Conservation (phyloP, 371 early-diverging fungal species). For the Mortierella sp. region DNA sequence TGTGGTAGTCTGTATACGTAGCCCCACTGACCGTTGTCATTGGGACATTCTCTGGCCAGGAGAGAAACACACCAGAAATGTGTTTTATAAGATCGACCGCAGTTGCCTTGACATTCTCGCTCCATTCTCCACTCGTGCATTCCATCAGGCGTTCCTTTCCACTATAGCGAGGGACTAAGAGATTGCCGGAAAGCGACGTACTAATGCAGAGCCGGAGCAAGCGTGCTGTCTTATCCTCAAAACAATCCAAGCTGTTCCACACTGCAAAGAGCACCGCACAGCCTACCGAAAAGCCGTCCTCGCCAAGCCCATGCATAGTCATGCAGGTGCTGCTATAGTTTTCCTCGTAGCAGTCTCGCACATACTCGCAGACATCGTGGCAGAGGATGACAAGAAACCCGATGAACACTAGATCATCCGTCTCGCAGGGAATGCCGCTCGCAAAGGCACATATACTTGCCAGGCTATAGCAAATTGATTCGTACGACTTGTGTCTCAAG, state of each 20-base stretch:
- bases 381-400: conserved; percentile 7
- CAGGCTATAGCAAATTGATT: not conserved
- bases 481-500: conserved; percentile 14
- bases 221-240: not conserved
- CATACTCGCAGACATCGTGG: conserved; percentile 14
- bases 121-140: conserved; percentile 15
- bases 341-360: conserved; percentile 18
- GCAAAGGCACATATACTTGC: conserved; percentile 10
- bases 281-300: conserved; percentile 15
- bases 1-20: conserved; percentile 12
- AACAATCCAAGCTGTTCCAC: conserved; percentile 18
- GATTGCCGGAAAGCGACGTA: conserved; percentile 13
- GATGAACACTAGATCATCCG: not conserved
- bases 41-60: conserved; percentile 17
- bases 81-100: conserved; percentile 14
- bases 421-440: not conserved
- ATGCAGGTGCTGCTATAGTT: conserved; percentile 17
- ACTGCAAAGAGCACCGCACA: conserved; percentile 16
- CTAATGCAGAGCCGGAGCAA: conserved; percentile 10
- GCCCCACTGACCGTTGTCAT: conserved; percentile 7
- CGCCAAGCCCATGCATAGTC: conserved; percentile 7
- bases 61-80: conserved; percentile 6
- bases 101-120: conserved; percentile 4
- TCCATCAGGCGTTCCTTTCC: conserved; percentile 9
- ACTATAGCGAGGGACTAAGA: conserved; percentile 13